These are phyloP conservation scores for Nannizziopsis arthrosporioides DNA, from an alignment of 2,329 filamentous ascomycete genomes.

Conservation along the genomic window DNA sequence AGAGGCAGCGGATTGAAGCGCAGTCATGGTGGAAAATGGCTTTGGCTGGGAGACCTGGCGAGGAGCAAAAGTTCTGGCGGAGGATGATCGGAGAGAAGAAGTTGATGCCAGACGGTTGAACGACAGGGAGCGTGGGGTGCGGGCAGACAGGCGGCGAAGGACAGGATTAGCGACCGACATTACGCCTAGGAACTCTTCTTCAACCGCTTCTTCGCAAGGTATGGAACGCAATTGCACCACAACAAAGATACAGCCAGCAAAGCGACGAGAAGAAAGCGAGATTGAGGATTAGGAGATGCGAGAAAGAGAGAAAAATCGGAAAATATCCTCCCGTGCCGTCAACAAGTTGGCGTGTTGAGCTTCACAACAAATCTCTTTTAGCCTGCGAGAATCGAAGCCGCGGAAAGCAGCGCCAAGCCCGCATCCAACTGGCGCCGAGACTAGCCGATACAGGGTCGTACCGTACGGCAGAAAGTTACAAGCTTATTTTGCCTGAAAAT, in stretches of 20 bases:
- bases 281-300: constrained; percentile 32
- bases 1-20: constrained; percentile 27
- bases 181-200: constrained; percentile 1
- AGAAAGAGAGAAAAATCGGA: constrained; percentile 19
- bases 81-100: constrained; percentile 19
- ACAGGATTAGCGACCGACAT: constrained; percentile 34
- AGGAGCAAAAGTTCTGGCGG: constrained; percentile 25
- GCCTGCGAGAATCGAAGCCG: too few species aligned
- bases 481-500: too few species aligned
- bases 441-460: constrained; percentile 6
- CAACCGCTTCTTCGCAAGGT: background rate
- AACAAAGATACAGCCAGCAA: constrained; percentile 30
- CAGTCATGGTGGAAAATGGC: constrained; percentile 35
- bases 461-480: background rate
- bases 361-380: background rate
- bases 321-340: constrained; percentile 1
- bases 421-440: background rate
- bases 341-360: too few species aligned
- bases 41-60: constrained; percentile 16
- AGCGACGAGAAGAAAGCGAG: constrained; percentile 13
- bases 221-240: constrained; percentile 18
- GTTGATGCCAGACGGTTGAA: constrained; percentile 36
- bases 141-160: constrained; percentile 33
- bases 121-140: constrained; percentile 34
- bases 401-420: background rate